phyloP scores from a whole-genome alignment of 1,139 yeast species.

The Debaryomyces subglobosus region DNA sequence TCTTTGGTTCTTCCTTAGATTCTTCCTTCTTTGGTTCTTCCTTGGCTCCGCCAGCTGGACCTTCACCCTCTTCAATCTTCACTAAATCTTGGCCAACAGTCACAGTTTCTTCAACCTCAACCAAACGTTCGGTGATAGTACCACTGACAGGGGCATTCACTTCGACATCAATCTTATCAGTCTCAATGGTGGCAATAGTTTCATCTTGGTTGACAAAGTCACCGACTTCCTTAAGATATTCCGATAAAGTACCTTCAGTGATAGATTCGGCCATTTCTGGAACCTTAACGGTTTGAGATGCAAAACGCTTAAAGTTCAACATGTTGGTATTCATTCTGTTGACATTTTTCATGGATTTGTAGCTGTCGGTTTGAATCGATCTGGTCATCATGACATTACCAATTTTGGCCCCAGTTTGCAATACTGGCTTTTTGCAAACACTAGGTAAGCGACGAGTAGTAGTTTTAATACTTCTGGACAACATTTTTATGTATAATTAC shows the following conservation, averaged over 20 bases:
- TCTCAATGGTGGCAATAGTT: slow-evolving; percentile 94
- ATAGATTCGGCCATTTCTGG: slow-evolving; percentile 99
- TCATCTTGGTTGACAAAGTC: slow-evolving; percentile 89
- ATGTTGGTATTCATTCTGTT: slow-evolving; percentile 8
- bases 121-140: slow-evolving; percentile 82
- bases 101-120: slow-evolving; percentile 87
- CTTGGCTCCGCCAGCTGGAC: slow-evolving; percentile 67
- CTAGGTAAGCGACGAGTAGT: slow-evolving; percentile 23
- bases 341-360: neutral
- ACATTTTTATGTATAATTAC: slow-evolving; percentile 17
- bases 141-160: slow-evolving; percentile 95
- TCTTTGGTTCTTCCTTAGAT: slow-evolving; percentile 25
- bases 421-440: slow-evolving; percentile 14
- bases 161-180: slow-evolving; percentile 97
- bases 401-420: slow-evolving; percentile 12
- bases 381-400: slow-evolving; percentile 16
- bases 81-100: slow-evolving; percentile 94
- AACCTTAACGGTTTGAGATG: slow-evolving; percentile 70
- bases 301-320: slow-evolving; percentile 38
- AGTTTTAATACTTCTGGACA: slow-evolving; percentile 26
- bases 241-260: slow-evolving; percentile 92
- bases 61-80: slow-evolving; percentile 88
- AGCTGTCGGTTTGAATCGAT: slow-evolving; percentile 15
- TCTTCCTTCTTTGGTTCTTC: slow-evolving; percentile 33
- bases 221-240: slow-evolving; percentile 81